Percentiles rank a stretch among this genome's conserved stretches.
phyloP scores from a whole-genome alignment of 2,329 filamentous ascomycete species.

The Neonectria hederae region DNA sequence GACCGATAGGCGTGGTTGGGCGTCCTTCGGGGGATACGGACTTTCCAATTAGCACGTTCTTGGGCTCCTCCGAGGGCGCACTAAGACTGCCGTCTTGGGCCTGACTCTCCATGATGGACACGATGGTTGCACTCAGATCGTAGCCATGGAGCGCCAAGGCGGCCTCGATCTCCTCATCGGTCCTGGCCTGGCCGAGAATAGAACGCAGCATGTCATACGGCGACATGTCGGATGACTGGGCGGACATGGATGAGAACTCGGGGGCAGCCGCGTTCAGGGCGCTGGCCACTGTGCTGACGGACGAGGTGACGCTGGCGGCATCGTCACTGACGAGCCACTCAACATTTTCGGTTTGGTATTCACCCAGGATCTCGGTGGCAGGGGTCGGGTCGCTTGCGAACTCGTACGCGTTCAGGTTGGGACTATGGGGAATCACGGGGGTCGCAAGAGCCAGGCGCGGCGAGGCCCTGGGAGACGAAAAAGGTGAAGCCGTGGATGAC shows the following conservation, averaged over 20 bases:
- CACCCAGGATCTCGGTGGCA: conserved; percentile 85
- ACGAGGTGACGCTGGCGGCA: conserved; percentile 81
- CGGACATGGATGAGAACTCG: conserved; percentile 71
- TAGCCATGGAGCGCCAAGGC: conserved; percentile 90
- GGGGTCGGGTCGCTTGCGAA: conserved; percentile 85
- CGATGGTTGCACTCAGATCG: conserved; percentile 91
- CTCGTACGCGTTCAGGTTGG: conserved; percentile 93
- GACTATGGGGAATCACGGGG: conserved; percentile 91
- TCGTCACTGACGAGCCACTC: conserved; percentile 97
- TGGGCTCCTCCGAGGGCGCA: conserved; percentile 62
- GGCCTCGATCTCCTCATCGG: conserved; percentile 94
- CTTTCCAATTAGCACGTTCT: conserved; percentile 84
- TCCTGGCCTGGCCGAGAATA: conserved; percentile 86
- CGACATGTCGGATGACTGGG: conserved; percentile 87
- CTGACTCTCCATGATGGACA: conserved; percentile 83
- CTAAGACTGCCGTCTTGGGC: conserved; percentile 50
- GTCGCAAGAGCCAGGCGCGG: conserved; percentile 90
- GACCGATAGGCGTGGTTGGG: conserved; percentile 78
- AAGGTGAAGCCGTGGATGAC: conserved; percentile 85
- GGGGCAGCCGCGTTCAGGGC: conserved; percentile 82
- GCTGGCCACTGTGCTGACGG: conserved; percentile 69
- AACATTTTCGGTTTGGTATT: conserved; percentile 92
- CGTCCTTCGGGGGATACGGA: conserved; percentile 81
- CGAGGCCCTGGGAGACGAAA: conserved; percentile 92
- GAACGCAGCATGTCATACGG: conserved; percentile 98